Evolutionary conservation across 768 basidiomycete genomes (phyloP), one percentile per base, ranked within the genome.

Genomic region (Pluteus cervinus): DNA sequence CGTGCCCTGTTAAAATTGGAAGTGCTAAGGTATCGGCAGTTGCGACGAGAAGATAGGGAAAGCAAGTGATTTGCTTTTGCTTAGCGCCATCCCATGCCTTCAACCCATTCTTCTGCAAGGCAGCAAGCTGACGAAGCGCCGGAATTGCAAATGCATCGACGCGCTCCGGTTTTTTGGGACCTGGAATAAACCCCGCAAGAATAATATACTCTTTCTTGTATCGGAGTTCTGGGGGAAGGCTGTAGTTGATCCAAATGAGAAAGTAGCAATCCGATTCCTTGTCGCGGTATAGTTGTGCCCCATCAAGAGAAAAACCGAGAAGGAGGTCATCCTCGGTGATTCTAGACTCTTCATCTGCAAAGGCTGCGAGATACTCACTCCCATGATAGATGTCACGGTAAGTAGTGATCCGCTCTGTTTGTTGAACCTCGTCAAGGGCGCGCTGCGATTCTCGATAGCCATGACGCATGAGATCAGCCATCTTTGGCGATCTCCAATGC

Each of bases 201-300:
- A 64, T 41, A n/a, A 62, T 42, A 33, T 57, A 42, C 25, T 51
- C 45, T 33, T 52, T 47, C 29, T 56, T 52, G 44, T 66, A 68
- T 4, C 59, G 51, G 5, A 40, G 22, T 7, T 45, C 47, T 9
- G 58, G 64, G 15, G 40, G 8, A 16, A 46, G 54, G 30, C 65
- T 52, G 1, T 45, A 26, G 4, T 64, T 37, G 10, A 63, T 40
- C 61, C 60, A 68, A 5, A 62, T 57, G 2, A 36, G 50, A 9
- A 70, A 67, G 65, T 64, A 68, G 7, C 49, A 54, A 32, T 69
- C 61, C 1, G 65, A 70, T 24, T n/a, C 45, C 46, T 69, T 69
- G 43, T 61, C 56, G 5, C 57, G 45, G 30, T 63, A 68, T 0
- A 71, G 54, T 32, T 69, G 69, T 0, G 61, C 57, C 14, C 66